A percentile compares a stretch with the other conserved stretches of the same genome.
These are phyloP conservation scores for Colletotrichum orbiculare DNA, from an alignment of 2,329 filamentous ascomycete genomes.

Conservation along the genomic window DNA sequence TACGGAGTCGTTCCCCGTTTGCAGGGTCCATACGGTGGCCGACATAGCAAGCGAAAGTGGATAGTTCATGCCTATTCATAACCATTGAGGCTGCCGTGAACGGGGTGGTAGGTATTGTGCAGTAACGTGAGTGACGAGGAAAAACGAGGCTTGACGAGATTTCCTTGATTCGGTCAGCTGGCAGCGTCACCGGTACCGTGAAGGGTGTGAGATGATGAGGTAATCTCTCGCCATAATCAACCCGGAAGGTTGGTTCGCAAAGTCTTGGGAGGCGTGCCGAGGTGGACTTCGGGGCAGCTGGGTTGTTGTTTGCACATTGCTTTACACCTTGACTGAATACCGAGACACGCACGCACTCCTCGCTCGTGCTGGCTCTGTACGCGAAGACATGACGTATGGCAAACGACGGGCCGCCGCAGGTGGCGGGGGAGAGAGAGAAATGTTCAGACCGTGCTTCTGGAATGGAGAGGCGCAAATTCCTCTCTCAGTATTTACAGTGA, in stretches of 20 bases:
- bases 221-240: slow-evolving; percentile 13
- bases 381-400: too few relatives aligned
- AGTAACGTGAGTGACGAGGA: too few relatives aligned
- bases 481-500: too few relatives aligned
- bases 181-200: slow-evolving; percentile 28
- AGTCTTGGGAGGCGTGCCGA: not conserved
- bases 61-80: not conserved
- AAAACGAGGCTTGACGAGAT: not conserved
- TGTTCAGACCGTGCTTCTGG: not conserved
- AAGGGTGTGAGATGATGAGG: slow-evolving; percentile 20
- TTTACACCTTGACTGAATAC: too few relatives aligned
- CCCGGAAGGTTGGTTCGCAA: slow-evolving; percentile 3
- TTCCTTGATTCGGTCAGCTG: slow-evolving; percentile 22
- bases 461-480: not conserved
- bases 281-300: too few relatives aligned
- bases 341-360: too few relatives aligned
- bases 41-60: not conserved
- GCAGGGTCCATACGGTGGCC: slow-evolving; percentile 1
- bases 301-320: too few relatives aligned
- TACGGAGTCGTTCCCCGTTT: slow-evolving; percentile 15
- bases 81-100: not conserved
- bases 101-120: not conserved
- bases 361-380: too few relatives aligned
- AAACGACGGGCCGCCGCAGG: too few relatives aligned
- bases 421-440: too few relatives aligned